Percentiles rank a stretch among this genome's conserved stretches.
phyloP scores from a whole-genome alignment of 2,329 filamentous ascomycete genomes.

The Arthrocladium fulminans region DNA sequence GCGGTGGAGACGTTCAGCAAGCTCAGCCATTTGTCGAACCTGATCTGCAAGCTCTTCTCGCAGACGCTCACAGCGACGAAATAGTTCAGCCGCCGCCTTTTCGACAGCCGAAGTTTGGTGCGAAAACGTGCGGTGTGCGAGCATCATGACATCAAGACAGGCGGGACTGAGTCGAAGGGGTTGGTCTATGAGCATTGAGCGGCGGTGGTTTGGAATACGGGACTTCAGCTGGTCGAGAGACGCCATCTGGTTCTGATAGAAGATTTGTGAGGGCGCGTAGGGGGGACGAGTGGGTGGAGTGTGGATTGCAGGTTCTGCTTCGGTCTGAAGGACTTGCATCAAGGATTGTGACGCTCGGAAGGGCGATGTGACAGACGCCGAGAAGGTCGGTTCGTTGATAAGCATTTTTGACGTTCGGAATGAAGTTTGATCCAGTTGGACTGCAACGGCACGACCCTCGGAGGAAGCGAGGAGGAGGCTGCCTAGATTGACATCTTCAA shows the following conservation, averaged over 20 bases:
- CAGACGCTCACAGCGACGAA: conserved; percentile 42
- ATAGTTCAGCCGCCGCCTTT: conserved; percentile 42
- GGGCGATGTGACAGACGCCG: not conserved
- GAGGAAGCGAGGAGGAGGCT: conserved; percentile 48
- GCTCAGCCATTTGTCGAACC: conserved; percentile 36
- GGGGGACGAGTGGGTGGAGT: conserved; percentile 32
- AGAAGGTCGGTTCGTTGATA: conserved; percentile 13
- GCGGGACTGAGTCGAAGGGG: conserved; percentile 41
- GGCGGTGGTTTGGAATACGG: conserved; percentile 33
- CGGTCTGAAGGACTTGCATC: conserved; percentile 6
- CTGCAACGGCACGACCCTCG: conserved; percentile 42
- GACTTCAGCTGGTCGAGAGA: conserved; percentile 16
- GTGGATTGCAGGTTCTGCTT: conserved; percentile 12
- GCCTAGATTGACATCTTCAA: conserved; percentile 49
- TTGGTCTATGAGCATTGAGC: conserved; percentile 35
- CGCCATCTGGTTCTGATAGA: conserved; percentile 17
- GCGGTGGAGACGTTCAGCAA: conserved; percentile 37
- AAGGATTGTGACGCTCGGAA: not conserved
- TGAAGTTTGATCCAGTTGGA: conserved; percentile 43
- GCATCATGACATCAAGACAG: conserved; percentile 40
- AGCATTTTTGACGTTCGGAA: conserved; percentile 11
- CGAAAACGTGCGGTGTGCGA: conserved; percentile 39
- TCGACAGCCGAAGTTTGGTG: conserved; percentile 39
- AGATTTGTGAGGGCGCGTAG: conserved; percentile 25
- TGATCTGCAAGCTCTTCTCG: conserved; percentile 41